Evolutionary conservation across 306 rosid genomes (phyloP).

Genomic region (Begonia peltatifolia): DNA sequence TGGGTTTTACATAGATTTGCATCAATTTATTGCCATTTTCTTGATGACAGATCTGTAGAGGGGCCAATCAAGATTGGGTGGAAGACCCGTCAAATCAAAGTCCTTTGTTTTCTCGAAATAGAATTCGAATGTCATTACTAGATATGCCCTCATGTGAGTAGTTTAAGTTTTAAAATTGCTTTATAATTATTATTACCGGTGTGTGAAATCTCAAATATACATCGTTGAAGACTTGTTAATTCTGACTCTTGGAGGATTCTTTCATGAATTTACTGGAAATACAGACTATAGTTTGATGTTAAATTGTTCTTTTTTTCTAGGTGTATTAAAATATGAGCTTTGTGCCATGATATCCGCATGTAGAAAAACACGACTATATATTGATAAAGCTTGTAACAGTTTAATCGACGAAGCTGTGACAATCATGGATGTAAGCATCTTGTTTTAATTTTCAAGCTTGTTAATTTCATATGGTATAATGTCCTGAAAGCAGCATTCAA

Average conservation of each 20-base stretch:
- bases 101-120: conserved; percentile 60
- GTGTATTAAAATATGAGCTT: conserved; percentile 58
- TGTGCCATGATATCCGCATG: conserved; percentile 59
- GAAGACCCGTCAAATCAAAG: conserved; percentile 91
- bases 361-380: conserved; percentile 49
- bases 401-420: conserved; percentile 36
- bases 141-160: conserved; percentile 49
- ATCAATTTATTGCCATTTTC: conserved; percentile 4
- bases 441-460: conserved; percentile 1
- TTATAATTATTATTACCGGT: neutral
- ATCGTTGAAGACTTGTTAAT: conserved; percentile 4
- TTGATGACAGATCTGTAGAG: conserved; percentile 56
- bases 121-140: conserved; percentile 55
- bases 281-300: too few species aligned
- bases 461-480: conserved; percentile 2
- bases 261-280: too few species aligned
- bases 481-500: neutral
- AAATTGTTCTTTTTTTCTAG: conserved; percentile 21
- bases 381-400: conserved; percentile 39
- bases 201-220: neutral
- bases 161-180: conserved; percentile 7
- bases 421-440: conserved; percentile 39
- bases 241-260: neutral
- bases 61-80: conserved; percentile 56
- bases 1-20: conserved; percentile 1